phyloP scores from a whole-genome alignment of 139 green algal genomes.

The Astrephomene gubernaculifera region DNA sequence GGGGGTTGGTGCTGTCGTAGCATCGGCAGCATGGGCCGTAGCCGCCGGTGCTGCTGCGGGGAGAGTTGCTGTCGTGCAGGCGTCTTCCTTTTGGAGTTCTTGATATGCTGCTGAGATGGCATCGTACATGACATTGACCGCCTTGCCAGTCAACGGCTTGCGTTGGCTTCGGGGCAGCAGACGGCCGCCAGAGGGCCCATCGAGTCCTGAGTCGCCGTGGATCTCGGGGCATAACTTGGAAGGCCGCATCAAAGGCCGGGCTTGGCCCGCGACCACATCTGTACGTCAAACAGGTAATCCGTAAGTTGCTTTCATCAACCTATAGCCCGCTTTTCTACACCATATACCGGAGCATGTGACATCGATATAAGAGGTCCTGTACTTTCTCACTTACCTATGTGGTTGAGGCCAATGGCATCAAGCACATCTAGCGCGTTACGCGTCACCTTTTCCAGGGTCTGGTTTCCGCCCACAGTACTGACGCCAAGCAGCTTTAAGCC shows the following conservation, averaged over 20 bases:
- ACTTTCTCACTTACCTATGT: slow-evolving; percentile 73
- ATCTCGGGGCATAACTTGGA: slow-evolving; percentile 91
- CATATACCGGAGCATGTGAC: too few relatives aligned
- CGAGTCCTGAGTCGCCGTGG: slow-evolving; percentile 87
- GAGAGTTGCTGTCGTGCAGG: background rate
- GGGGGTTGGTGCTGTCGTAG: too few relatives aligned
- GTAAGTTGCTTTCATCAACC: too few relatives aligned
- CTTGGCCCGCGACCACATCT: slow-evolving; percentile 82
- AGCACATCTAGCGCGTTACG: slow-evolving; percentile 88
- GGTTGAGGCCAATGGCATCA: slow-evolving; percentile 67
- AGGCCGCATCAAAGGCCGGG: slow-evolving; percentile 80
- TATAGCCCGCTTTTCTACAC: too few relatives aligned
- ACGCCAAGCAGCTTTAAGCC: slow-evolving; percentile 85
- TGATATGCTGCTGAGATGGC: background rate
- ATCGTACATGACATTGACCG: slow-evolving; percentile 4
- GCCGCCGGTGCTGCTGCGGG: background rate
- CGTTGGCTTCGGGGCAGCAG: slow-evolving; percentile 57
- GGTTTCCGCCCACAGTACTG: slow-evolving; percentile 91
- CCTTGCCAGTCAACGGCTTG: slow-evolving; percentile 14
- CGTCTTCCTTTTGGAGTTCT: background rate
- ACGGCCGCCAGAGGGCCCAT: slow-evolving; percentile 54
- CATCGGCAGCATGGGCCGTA: background rate
- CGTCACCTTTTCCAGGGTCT: slow-evolving; percentile 82
- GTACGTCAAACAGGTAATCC: too few relatives aligned
- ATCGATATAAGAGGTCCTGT: too few relatives aligned